Base-by-base conservation (phyloP, 1,284 basidiomycete genomes). In the Mycosarcoma maydis region DNA sequence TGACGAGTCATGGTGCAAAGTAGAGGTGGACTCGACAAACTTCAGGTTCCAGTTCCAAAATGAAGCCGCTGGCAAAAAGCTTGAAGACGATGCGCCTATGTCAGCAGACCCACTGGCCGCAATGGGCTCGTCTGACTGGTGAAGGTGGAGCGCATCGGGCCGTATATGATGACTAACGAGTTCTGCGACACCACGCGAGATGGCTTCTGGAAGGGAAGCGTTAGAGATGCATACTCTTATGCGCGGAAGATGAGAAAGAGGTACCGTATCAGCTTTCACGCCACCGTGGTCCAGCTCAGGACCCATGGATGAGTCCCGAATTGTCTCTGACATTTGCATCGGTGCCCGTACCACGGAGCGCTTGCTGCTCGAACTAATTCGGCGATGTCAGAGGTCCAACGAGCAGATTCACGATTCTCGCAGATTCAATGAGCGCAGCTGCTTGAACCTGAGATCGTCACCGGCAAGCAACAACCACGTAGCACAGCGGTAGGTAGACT, bases 11-110 rank as follows among this genome's bases (percentile, higher is more conserved):
- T 37, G 20, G 30, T 14, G 23, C 3, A n/a, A 20, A 6, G 30
- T 13, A 4, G 45, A 36, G n/a, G 11, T 20, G 20, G 30, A 3
- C n/a, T 57, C 50, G 37, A 38, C 32, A 27, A 69, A 62, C 1
- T 26, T 2, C 6, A 69, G 22, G 20, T 69, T 69, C 66, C 66
- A 69, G 27, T 64, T 52, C 66, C 66, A 69, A 1, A 53, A 32
- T 3, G 61, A 38, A 2, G 38, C 22, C 10, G 36, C n/a, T 1
- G 33, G 36, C 13, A 22, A 24, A 5, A 19, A 30, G 14, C 19
- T 20, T 14, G n/a, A 24, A 11, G 38, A 32, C 9, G 3, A 11
- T 1, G 19, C n/a, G 13, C 9, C 24, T 24, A 3, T 19, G 11
- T 20, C 9, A 0, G 50, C 24, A 1, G 34, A 23, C 3, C 61